Evolutionary conservation across 192 early-diverging fungal genomes (phyloP).

Genomic region (Coemansia sp.): DNA sequence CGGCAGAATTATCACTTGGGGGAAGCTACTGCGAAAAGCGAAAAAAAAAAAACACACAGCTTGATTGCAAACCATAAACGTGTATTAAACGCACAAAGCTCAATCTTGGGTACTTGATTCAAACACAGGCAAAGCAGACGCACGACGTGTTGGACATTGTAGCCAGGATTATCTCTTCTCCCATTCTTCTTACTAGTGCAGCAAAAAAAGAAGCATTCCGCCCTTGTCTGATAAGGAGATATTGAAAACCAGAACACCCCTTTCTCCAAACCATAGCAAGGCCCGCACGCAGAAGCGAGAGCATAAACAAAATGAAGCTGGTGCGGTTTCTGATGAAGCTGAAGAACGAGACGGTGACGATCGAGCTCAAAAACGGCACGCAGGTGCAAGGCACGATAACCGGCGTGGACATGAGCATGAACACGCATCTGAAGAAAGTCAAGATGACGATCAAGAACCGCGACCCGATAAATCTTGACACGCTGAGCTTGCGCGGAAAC

Average conservation of each 20-base stretch:
- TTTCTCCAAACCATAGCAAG: not conserved
- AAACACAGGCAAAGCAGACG: not conserved
- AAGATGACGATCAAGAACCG: conserved; percentile 97
- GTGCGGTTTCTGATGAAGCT: conserved; percentile 96
- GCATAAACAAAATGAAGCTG: conserved; percentile 41
- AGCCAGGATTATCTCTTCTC: no score
- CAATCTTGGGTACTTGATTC: not conserved
- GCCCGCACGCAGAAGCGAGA: not conserved
- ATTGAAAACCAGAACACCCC: not conserved
- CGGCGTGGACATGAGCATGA: conserved; percentile 99
- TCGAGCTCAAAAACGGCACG: conserved; percentile 99
- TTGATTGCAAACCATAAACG: not conserved
- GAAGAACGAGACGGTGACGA: conserved; percentile 94
- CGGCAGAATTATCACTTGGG: not conserved
- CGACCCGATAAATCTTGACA: conserved; percentile 87
- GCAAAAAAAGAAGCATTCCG: no score
- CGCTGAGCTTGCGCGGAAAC: conserved; percentile 93
- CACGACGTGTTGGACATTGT: no score
- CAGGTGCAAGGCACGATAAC: conserved; percentile 95
- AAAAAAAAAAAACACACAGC: not conserved
- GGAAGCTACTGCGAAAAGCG: not conserved
- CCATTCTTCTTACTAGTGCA: no score
- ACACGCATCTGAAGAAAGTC: conserved; percentile 96
- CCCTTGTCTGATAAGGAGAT: no score
- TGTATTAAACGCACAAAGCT: not conserved